A percentile compares a stretch with the other conserved stretches of the same genome.
These are phyloP conservation scores for Boletus mariae DNA, from an alignment of 1,284 basidiomycete species.

Conservation along the genomic window DNA sequence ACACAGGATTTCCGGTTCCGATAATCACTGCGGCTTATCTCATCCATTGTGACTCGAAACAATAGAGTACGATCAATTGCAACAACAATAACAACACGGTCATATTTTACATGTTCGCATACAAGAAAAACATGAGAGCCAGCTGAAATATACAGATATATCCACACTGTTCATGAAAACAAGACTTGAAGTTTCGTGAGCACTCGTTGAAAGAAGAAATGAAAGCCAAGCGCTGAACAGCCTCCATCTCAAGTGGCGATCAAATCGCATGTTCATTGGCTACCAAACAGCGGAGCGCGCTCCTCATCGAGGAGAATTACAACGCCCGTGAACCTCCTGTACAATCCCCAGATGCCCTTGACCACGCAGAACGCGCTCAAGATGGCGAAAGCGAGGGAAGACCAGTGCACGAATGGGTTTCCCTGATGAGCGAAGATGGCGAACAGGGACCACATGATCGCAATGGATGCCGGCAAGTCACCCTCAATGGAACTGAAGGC, in stretches of 20 bases:
- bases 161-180: slow-evolving; percentile 3
- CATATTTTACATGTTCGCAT: not conserved
- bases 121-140: slow-evolving; percentile 1
- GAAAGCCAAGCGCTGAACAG: not conserved
- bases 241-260: not conserved
- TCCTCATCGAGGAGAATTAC: slow-evolving; percentile 78
- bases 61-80: not conserved
- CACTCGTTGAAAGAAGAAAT: not conserved
- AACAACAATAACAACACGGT: too few species aligned
- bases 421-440: slow-evolving; percentile 78
- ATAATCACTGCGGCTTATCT: not conserved
- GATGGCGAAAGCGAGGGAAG: slow-evolving; percentile 81
- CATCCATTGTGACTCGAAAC: not conserved
- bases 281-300: slow-evolving; percentile 69
- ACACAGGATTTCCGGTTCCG: not conserved
- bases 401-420: slow-evolving; percentile 81
- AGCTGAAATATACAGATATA: slow-evolving; percentile 6
- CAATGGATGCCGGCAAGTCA: slow-evolving; percentile 85
- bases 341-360: slow-evolving; percentile 63
- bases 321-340: slow-evolving; percentile 39
- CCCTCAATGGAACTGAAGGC: slow-evolving; percentile 87
- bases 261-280: slow-evolving; percentile 8
- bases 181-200: not conserved
- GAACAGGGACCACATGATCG: slow-evolving; percentile 80
- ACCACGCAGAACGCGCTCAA: slow-evolving; percentile 81